Base-by-base conservation (phyloP, 345 rosid species). In the Hibiscus trionum region DNA sequence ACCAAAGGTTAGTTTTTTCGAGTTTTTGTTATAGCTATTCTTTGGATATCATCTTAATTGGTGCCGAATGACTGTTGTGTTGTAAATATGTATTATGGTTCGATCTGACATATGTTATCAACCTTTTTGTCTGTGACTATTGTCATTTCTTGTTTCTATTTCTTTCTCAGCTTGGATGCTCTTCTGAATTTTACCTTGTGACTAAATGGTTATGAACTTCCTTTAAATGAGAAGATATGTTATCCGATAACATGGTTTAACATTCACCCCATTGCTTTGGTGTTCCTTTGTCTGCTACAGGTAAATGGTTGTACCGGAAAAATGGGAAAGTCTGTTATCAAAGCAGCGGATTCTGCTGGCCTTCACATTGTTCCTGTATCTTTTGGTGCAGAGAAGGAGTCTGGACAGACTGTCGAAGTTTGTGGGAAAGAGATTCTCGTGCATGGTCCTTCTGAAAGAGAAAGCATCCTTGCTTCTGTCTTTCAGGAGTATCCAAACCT, bases 311-410 rank as follows among this genome's bases (percentile, higher is more conserved):
- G 97, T 60, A 83, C 80, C 56, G 98, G 97, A 1, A 88, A 88
- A 72, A 92, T 95, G 98, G 97, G 99, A 52, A 87, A 91, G 76
- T 90, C 96, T 76, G 90, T 95, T 37, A 87, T 92, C 72, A 82
- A 82, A 82, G 98, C 94, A 9, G 98, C 96, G 9, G 93, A 88
- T 27, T 80, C 91, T 77, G 98, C 93, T 2, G 97, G 99, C 46
- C 89, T 95, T 55, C 77, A 86, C 71, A 64, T 95, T 17, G 77
- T 95, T 83, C 96, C 98, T 2, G 75, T 80, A 9, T 89, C 96
- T 53, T 86, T 95, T 82, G 98, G 98, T 66, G 79, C 89, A 11
- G 84, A 74, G 9, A 21, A 21, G 24, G 96, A 90, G 77, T 80
- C 86, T 77, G 96, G 91, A 15, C 73, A 81, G 61, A 84, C 75